Conservation (phyloP, 192 early-diverging fungal genomes). For the Linnemannia elongata region DNA sequence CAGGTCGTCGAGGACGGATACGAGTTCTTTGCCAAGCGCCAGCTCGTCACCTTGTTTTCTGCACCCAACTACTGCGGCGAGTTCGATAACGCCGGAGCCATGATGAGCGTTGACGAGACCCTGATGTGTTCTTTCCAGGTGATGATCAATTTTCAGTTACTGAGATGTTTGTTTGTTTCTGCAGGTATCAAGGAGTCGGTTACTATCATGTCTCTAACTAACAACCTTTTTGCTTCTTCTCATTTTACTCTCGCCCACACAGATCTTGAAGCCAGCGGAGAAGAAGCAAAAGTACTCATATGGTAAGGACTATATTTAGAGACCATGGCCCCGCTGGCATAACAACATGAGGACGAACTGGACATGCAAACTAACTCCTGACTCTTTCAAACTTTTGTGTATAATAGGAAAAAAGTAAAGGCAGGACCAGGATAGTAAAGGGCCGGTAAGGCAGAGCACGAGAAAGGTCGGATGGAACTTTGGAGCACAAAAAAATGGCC, state of each 20-base stretch:
- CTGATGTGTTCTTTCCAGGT: slow-evolving; percentile 90
- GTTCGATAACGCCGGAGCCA: slow-evolving; percentile 89
- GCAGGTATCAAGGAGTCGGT: background rate
- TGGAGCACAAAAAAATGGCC: background rate
- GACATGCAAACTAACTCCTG: background rate
- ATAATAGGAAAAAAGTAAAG: slow-evolving; percentile 5
- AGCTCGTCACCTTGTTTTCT: slow-evolving; percentile 95
- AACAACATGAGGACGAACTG: background rate
- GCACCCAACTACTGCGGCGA: slow-evolving; percentile 98
- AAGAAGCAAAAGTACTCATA: slow-evolving; percentile 52
- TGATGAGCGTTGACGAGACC: slow-evolving; percentile 91
- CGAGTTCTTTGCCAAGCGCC: slow-evolving; percentile 98
- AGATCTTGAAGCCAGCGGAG: slow-evolving; percentile 49
- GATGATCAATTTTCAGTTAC: background rate
- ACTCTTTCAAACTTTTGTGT: background rate
- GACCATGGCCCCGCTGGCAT: background rate
- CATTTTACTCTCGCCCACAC: background rate
- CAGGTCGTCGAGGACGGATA: slow-evolving; percentile 99
- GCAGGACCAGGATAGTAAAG: background rate
- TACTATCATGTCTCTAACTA: background rate
- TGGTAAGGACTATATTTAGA: background rate
- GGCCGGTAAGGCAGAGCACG: background rate
- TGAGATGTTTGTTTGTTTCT: background rate
- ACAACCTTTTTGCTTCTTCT: background rate
- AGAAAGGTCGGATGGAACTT: background rate